phyloP scores from a whole-genome alignment of 2,329 filamentous ascomycete genomes.

The Aspergillus caelatus region DNA sequence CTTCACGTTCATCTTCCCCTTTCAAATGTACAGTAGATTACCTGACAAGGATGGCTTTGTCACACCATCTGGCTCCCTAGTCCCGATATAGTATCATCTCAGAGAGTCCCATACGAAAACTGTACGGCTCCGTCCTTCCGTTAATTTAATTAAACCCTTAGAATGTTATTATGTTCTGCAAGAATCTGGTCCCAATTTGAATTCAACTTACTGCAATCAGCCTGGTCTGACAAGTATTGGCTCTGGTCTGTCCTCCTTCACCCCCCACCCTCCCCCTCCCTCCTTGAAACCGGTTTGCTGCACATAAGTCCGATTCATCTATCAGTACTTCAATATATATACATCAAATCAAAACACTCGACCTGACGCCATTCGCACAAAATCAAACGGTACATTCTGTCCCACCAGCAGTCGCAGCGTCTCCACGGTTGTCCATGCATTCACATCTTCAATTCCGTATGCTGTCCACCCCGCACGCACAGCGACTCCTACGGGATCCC shows the following conservation, averaged over 20 bases:
- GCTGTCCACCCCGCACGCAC: constrained; percentile 76
- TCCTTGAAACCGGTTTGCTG: neutral
- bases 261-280: too few relatives aligned
- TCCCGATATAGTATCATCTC: neutral
- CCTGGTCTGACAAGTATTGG: too few relatives aligned
- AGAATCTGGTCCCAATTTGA: neutral
- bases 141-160: neutral
- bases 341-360: constrained; percentile 50
- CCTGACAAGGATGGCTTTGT: neutral
- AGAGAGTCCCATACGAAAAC: neutral
- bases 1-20: constrained; percentile 1
- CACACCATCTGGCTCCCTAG: neutral
- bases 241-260: neutral
- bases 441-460: constrained; percentile 78
- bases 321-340: neutral
- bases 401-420: constrained; percentile 76
- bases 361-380: constrained; percentile 73
- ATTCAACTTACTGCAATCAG: too few relatives aligned
- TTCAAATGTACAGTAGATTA: neutral
- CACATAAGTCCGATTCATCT: neutral
- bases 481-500: constrained; percentile 70
- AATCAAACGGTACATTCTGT: constrained; percentile 86
- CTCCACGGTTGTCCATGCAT: constrained; percentile 82
- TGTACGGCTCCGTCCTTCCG: neutral
- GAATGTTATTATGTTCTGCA: neutral